Conservation (phyloP, 192 early-diverging fungal genomes). For the Rhizophagus prolifer region DNA sequence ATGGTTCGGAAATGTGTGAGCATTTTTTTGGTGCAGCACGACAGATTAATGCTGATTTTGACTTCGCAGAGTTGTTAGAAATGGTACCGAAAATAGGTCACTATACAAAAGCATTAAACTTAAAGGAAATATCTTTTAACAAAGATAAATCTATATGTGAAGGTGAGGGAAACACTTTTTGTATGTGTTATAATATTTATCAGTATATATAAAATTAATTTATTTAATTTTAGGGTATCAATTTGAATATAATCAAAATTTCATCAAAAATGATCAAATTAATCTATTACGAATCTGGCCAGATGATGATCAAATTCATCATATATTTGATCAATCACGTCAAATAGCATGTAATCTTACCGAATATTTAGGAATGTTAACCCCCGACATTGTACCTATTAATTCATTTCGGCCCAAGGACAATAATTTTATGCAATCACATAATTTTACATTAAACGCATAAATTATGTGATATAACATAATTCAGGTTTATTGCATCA, state of each 20-base stretch:
- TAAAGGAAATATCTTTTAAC: neutral
- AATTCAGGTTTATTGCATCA: too few relatives aligned
- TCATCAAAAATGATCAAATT: neutral
- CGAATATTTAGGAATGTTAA: neutral
- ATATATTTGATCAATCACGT: neutral
- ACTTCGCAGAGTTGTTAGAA: neutral
- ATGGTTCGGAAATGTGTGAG: neutral
- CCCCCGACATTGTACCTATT: neutral
- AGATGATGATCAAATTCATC: neutral
- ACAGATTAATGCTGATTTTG: neutral
- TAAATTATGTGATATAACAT: too few relatives aligned
- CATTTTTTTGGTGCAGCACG: neutral
- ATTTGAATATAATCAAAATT: neutral
- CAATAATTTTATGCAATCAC: too few relatives aligned
- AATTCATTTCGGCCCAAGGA: too few relatives aligned
- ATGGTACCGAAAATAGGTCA: conserved; percentile 3
- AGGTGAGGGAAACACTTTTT: neutral
- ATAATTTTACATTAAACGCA: too few relatives aligned
- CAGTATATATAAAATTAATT: neutral
- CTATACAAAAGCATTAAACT: neutral
- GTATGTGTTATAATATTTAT: neutral
- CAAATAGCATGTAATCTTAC: neutral
- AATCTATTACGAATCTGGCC: neutral
- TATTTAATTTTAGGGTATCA: conserved; percentile 1
- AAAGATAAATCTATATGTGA: neutral